Percentiles rank a stretch among this genome's conserved stretches.
These are phyloP conservation scores for Naganishia liquefaciens DNA, from an alignment of 1,284 basidiomycete species.

Conservation along the genomic window DNA sequence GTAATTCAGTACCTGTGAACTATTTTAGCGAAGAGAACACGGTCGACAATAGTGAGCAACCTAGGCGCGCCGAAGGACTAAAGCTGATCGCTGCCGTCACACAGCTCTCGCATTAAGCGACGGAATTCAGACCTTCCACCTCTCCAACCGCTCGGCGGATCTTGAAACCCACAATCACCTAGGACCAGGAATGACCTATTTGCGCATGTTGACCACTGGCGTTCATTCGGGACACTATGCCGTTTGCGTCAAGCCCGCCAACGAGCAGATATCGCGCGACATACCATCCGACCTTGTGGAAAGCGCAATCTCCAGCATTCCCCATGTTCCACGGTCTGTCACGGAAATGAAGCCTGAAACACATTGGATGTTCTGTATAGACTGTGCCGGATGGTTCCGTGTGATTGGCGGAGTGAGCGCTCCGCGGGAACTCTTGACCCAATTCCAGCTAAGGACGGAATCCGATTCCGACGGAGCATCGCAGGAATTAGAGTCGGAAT, in stretches of 20 bases:
- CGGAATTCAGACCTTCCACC: slow-evolving; percentile 8
- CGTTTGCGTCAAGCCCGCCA: background rate
- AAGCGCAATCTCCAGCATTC: slow-evolving; percentile 1
- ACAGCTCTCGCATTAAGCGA: slow-evolving; percentile 13
- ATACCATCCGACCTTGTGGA: slow-evolving; percentile 1
- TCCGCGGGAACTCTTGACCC: background rate
- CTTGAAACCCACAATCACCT: slow-evolving; percentile 16
- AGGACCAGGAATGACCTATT: slow-evolving; percentile 16
- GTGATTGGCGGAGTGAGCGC: slow-evolving; percentile 6
- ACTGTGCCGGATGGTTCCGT: slow-evolving; percentile 20
- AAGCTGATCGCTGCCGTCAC: background rate
- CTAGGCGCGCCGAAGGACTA: no score
- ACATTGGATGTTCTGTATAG: slow-evolving; percentile 18
- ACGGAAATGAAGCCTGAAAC: background rate
- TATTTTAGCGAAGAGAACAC: slow-evolving; percentile 6
- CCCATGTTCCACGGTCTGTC: background rate
- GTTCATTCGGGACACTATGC: slow-evolving; percentile 8
- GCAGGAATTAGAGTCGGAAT: background rate
- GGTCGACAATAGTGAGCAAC: slow-evolving; percentile 15
- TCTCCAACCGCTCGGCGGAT: background rate
- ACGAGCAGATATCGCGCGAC: background rate
- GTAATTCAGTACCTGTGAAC: slow-evolving; percentile 20
- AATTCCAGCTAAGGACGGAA: background rate
- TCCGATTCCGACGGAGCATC: background rate
- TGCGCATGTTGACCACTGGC: slow-evolving; percentile 8